These are phyloP conservation scores for Noccaea caerulescens DNA, from an alignment of 345 rosid genomes.

Conservation along the genomic window DNA sequence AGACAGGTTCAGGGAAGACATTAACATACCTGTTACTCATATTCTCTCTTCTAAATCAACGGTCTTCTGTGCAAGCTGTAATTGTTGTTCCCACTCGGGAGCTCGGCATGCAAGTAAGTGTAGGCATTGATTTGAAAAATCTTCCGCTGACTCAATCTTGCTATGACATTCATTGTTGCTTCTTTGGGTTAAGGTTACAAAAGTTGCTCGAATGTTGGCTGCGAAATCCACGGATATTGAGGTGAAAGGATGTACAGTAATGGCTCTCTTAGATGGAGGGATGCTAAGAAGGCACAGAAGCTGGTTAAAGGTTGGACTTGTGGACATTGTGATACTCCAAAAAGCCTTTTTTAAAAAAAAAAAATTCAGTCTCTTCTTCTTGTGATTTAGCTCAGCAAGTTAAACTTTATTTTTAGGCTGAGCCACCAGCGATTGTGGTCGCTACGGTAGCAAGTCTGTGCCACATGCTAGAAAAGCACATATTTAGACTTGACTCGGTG, in stretches of 20 bases:
- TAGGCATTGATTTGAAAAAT: not conserved
- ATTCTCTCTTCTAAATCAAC: constrained; percentile 63
- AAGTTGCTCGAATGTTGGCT: constrained; percentile 81
- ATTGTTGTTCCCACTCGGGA: constrained; percentile 91
- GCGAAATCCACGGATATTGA: constrained; percentile 55
- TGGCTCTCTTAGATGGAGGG: constrained; percentile 94
- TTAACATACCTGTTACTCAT: constrained; percentile 78
- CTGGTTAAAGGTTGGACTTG: constrained; percentile 75
- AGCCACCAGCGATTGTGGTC: constrained; percentile 85
- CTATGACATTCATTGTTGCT: constrained; percentile 14
- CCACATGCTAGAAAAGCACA: constrained; percentile 79
- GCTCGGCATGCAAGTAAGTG: constrained; percentile 73
- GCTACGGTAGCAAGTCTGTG: constrained; percentile 86
- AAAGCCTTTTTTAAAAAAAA: not conserved
- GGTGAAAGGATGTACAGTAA: constrained; percentile 65
- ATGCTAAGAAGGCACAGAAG: constrained; percentile 80
- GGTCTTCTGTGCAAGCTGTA: constrained; percentile 82
- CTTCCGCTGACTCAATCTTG: not conserved
- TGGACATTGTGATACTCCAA: not conserved
- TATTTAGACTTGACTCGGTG: constrained; percentile 72
- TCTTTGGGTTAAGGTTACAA: constrained; percentile 60
- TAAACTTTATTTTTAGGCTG: constrained; percentile 61
- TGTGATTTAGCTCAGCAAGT: constrained; percentile 21
- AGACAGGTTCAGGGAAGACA: constrained; percentile 98
- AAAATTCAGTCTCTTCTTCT: not conserved